Base-by-base conservation (phyloP, 306 rosid genomes). In the Carpinus fangiana region DNA sequence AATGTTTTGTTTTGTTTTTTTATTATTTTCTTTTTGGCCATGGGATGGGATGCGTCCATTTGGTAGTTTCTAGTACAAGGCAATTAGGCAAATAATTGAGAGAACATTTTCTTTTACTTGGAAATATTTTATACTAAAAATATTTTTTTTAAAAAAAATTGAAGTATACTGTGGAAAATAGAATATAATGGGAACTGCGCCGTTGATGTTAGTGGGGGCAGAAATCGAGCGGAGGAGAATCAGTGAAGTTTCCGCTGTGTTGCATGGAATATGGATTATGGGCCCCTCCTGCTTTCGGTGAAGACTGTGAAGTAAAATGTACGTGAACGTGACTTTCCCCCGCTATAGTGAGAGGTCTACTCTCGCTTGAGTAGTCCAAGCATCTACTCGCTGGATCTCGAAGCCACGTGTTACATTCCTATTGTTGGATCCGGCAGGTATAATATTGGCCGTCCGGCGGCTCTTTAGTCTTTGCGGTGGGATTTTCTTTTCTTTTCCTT, bases 291-390 rank as follows among this genome's bases (percentile, higher is more conserved):
- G 5, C 16, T 78, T 67, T 68, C 20, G 72, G 57, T 50, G 59
- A 17, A 8, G 26, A n/a, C n/a, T 1, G 20, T 61, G 60, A 74
- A 67, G 82, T 80, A 50, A 68, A 36, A 69, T 14, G 72, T 23
- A 79, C 77, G 82, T 65, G 81, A 79, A 46, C 20, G 72, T n/a
- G 78, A 78, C 61, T 73, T 54, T 54, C 53, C 31, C 31, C 51
- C 65, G 26, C 76, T 53, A 36, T 51, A 10, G 71, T 4, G 71
- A 28, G 21, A 17, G 23, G 31, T 8, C 13, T 41, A 23, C 36
- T 23, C 16, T 10, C 16, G 65, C 65, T 5, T 9, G 6, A 23
- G 12, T 10, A 12, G 11, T 23, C 34, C 11, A 3, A 9, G 0
- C 2, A 3, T 0, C 7, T 23, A 59, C 65, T 54, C 52, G 53